Percentiles rank a stretch among this genome's conserved stretches.
These are phyloP conservation scores for Alternaria burnsii DNA, from an alignment of 2,329 filamentous ascomycete genomes.

Conservation along the genomic window DNA sequence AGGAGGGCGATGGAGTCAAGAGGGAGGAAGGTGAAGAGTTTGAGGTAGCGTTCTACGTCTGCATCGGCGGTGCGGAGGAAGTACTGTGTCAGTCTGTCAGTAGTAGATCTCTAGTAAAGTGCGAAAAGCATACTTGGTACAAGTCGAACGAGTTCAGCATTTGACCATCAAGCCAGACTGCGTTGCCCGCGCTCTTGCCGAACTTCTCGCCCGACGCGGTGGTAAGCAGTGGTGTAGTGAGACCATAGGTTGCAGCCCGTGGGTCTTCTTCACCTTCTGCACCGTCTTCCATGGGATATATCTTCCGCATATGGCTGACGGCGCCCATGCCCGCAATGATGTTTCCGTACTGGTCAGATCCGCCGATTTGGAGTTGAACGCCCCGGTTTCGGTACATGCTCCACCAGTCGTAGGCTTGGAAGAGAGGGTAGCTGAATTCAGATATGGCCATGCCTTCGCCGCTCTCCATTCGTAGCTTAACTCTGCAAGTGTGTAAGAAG, in stretches of 20 bases:
- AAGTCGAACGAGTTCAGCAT: conserved; percentile 85
- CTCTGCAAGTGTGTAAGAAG: conserved; percentile 56
- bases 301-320: conserved; percentile 74
- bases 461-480: conserved; percentile 82
- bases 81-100: conserved; percentile 63
- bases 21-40: conserved; percentile 89
- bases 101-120: not conserved
- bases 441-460: conserved; percentile 93
- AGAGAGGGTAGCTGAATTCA: conserved; percentile 90
- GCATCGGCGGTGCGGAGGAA: conserved; percentile 84
- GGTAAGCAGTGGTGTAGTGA: conserved; percentile 90
- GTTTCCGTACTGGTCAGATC: conserved; percentile 96
- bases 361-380: conserved; percentile 88
- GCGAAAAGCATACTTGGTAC: conserved; percentile 67
- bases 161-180: conserved; percentile 86
- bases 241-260: conserved; percentile 71
- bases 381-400: conserved; percentile 74
- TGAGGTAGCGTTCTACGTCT: conserved; percentile 82
- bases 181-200: conserved; percentile 93
- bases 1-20: conserved; percentile 70
- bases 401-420: conserved; percentile 98
- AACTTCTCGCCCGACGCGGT: conserved; percentile 88
- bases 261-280: conserved; percentile 44
- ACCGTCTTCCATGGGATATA: conserved; percentile 22
- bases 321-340: conserved; percentile 90